phyloP scores from a whole-genome alignment of 768 basidiomycete species.

The Stropharia rugosoannulata region DNA sequence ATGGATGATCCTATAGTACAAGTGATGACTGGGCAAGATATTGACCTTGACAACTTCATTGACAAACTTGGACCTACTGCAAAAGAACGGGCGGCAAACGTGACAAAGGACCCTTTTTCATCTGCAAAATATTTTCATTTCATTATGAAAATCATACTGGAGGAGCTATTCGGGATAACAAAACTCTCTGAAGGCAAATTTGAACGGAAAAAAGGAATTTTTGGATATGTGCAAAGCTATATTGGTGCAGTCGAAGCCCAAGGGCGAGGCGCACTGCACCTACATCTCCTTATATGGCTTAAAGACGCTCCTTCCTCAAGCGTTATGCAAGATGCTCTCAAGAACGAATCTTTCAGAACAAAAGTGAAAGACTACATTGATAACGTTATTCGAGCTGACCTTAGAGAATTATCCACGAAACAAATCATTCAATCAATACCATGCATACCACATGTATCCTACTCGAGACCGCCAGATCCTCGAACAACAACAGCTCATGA shows the following conservation, averaged over 20 bases:
- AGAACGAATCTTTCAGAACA: neutral
- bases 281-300: slow-evolving; percentile 22
- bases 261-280: slow-evolving; percentile 34
- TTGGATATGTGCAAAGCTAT: slow-evolving; percentile 22
- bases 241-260: slow-evolving; percentile 39
- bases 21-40: slow-evolving; percentile 38
- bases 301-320: neutral
- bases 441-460: neutral
- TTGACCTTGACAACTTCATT: slow-evolving; percentile 40
- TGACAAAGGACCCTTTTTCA: slow-evolving; percentile 8
- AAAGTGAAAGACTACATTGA: neutral
- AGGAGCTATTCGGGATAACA: slow-evolving; percentile 30
- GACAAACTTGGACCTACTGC: slow-evolving; percentile 1
- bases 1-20: slow-evolving; percentile 43
- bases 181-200: slow-evolving; percentile 1
- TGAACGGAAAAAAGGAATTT: neutral
- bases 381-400: neutral
- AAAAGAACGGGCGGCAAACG: slow-evolving; percentile 2
- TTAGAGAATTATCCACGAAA: neutral
- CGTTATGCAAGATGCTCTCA: neutral
- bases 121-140: slow-evolving; percentile 8
- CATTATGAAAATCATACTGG: slow-evolving; percentile 28
- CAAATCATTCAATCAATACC: neutral
- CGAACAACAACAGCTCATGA: neutral
- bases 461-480: slow-evolving; percentile 2